phyloP scores from a whole-genome alignment of 2,329 filamentous ascomycete genomes.

The Aureobasidium sp. region DNA sequence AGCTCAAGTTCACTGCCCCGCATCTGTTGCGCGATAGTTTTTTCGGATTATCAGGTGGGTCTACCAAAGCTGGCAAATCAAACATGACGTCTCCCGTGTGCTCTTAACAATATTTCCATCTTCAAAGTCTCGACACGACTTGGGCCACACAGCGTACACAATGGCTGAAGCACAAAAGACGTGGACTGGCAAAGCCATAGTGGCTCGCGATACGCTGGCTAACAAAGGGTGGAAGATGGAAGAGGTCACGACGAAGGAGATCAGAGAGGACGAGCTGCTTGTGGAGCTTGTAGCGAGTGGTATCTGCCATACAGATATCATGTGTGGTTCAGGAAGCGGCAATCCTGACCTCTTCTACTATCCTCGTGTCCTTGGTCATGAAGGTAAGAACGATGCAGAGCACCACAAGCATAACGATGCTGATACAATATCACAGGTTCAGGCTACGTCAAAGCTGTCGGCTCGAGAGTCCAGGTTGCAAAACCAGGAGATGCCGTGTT shows the following conservation, averaged over 20 bases:
- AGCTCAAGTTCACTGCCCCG: background rate
- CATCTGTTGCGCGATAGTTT: background rate
- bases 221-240: slow-evolving; percentile 36
- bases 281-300: slow-evolving; percentile 46
- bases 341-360: slow-evolving; percentile 34
- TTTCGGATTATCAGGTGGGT: background rate
- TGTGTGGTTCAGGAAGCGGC: slow-evolving; percentile 36
- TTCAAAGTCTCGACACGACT: slow-evolving; percentile 23
- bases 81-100: slow-evolving; percentile 18
- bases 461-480: slow-evolving; percentile 35
- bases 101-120: slow-evolving; percentile 24
- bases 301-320: slow-evolving; percentile 50
- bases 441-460: slow-evolving; percentile 43
- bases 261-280: slow-evolving; percentile 42
- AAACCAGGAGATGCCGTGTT: slow-evolving; percentile 41
- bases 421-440: slow-evolving; percentile 26
- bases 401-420: background rate
- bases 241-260: slow-evolving; percentile 30
- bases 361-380: slow-evolving; percentile 47
- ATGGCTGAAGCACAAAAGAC: slow-evolving; percentile 13
- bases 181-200: slow-evolving; percentile 30
- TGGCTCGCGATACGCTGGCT: slow-evolving; percentile 31
- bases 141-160: slow-evolving; percentile 16
- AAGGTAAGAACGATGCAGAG: slow-evolving; percentile 32
- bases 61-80: background rate